phyloP scores from a whole-genome alignment of 2,329 filamentous ascomycete genomes.

The Stagonosporopsis vannaccii region DNA sequence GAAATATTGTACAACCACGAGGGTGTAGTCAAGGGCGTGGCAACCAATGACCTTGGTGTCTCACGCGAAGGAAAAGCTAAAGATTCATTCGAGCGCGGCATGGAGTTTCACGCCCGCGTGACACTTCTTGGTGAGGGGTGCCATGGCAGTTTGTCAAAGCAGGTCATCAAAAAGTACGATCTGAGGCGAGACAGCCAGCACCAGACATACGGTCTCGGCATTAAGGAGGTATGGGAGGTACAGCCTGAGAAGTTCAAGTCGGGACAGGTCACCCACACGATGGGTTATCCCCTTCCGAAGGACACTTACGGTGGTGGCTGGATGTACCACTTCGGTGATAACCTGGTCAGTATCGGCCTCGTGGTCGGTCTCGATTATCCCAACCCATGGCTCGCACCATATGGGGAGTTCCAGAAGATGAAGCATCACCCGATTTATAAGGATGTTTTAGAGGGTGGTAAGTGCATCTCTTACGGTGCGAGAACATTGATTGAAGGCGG shows the following conservation, averaged over 20 bases:
- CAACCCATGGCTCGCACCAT: slow-evolving; percentile 96
- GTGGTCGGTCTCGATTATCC: slow-evolving; percentile 94
- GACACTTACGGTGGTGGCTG: slow-evolving; percentile 97
- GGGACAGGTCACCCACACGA: slow-evolving; percentile 84
- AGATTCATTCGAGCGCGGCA: slow-evolving; percentile 90
- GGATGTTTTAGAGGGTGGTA: slow-evolving; percentile 88
- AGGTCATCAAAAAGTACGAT: slow-evolving; percentile 93
- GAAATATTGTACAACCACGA: slow-evolving; percentile 88
- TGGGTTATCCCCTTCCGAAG: slow-evolving; percentile 88
- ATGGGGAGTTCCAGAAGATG: slow-evolving; percentile 96
- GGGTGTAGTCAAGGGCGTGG: slow-evolving; percentile 90
- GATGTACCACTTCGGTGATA: slow-evolving; percentile 99
- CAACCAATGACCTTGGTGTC: slow-evolving; percentile 93
- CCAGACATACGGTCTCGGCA: slow-evolving; percentile 91
- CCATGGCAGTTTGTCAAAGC: slow-evolving; percentile 93
- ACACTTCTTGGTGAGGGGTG: slow-evolving; percentile 95
- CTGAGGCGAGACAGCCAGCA: slow-evolving; percentile 86
- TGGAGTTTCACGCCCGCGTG: slow-evolving; percentile 95
- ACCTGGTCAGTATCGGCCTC: slow-evolving; percentile 88
- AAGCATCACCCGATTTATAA: slow-evolving; percentile 96
- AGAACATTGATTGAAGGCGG: slow-evolving; percentile 92
- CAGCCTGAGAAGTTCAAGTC: slow-evolving; percentile 90
- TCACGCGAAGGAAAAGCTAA: slow-evolving; percentile 83
- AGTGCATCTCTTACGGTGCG: slow-evolving; percentile 96
- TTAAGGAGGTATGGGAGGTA: slow-evolving; percentile 98